These are phyloP conservation scores for Talaromyces atroroseus DNA, from an alignment of 2,329 filamentous ascomycete genomes.

Conservation along the genomic window DNA sequence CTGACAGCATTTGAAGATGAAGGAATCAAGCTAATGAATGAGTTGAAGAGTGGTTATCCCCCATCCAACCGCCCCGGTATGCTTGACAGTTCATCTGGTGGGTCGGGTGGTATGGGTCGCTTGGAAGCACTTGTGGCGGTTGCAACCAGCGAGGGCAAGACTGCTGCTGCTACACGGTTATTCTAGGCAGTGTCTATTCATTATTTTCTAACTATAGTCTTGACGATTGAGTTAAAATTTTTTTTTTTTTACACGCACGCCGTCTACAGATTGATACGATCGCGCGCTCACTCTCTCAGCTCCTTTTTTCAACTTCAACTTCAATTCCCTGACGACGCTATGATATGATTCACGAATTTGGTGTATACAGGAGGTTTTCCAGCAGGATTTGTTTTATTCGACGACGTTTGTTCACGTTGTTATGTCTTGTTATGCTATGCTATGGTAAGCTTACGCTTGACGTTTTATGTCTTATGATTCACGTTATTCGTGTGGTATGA, in stretches of 20 bases:
- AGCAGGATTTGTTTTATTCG: not conserved
- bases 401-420: no score
- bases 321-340: constrained; percentile 1
- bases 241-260: no score
- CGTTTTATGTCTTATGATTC: not conserved
- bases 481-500: not conserved
- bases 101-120: constrained; percentile 39
- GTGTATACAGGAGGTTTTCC: not conserved
- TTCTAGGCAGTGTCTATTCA: constrained; percentile 19
- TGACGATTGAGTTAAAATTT: no score
- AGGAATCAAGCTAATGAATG: constrained; percentile 1
- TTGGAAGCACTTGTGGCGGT: constrained; percentile 48
- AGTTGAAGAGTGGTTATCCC: constrained; percentile 19
- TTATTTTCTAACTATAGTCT: not conserved
- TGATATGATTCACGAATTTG: not conserved
- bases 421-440: not conserved
- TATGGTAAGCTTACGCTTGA: not conserved
- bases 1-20: not conserved
- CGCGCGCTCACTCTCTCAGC: no score
- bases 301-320: not conserved
- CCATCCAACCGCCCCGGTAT: constrained; percentile 23
- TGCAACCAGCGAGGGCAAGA: constrained; percentile 44
- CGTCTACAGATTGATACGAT: no score
- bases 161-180: constrained; percentile 23
- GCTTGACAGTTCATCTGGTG: constrained; percentile 23